Percentiles rank a stretch among this genome's conserved stretches.
Conservation (phyloP, 2,329 filamentous ascomycete species). For the Metarhizium robertsii region DNA sequence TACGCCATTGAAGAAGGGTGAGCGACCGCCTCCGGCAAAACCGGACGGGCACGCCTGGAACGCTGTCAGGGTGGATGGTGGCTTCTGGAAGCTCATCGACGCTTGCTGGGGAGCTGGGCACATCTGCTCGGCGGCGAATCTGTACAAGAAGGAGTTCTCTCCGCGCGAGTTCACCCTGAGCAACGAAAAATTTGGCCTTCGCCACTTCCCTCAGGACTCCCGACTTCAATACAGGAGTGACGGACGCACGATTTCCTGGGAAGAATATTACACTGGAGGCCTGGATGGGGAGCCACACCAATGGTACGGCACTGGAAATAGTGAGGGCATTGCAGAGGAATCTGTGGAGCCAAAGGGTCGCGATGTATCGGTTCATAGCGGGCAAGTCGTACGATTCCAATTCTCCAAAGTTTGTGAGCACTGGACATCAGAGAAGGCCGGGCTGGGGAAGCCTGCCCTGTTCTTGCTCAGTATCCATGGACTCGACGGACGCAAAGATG, state of each 20-base stretch:
- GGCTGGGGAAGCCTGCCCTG: constrained; percentile 55
- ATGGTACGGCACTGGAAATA: constrained; percentile 33
- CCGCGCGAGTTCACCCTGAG: constrained; percentile 48
- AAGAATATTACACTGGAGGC: constrained; percentile 67
- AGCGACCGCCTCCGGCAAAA: constrained; percentile 54
- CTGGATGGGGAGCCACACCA: constrained; percentile 36
- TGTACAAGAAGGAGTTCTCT: constrained; percentile 60
- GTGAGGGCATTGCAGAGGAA: constrained; percentile 44
- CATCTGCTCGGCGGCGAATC: constrained; percentile 38
- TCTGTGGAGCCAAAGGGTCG: constrained; percentile 46
- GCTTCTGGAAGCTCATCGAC: constrained; percentile 86
- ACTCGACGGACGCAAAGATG: constrained; percentile 55
- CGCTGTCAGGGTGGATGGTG: constrained; percentile 76
- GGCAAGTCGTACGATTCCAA: constrained; percentile 61
- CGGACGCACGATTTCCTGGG: constrained; percentile 61
- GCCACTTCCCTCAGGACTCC: constrained; percentile 66
- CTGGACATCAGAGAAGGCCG: constrained; percentile 65
- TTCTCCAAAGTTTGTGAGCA: constrained; percentile 74
- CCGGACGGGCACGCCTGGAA: constrained; percentile 80
- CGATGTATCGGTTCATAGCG: constrained; percentile 50
- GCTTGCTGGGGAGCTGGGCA: constrained; percentile 86
- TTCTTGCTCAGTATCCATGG: constrained; percentile 62
- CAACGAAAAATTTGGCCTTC: constrained; percentile 74
- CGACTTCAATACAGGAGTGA: constrained; percentile 67
- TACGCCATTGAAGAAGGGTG: constrained; percentile 49